Percentiles rank a stretch among this genome's conserved stretches.
These are phyloP conservation scores for Amauroascus verrucosus DNA, from an alignment of 2,329 filamentous ascomycete species.

Conservation along the genomic window DNA sequence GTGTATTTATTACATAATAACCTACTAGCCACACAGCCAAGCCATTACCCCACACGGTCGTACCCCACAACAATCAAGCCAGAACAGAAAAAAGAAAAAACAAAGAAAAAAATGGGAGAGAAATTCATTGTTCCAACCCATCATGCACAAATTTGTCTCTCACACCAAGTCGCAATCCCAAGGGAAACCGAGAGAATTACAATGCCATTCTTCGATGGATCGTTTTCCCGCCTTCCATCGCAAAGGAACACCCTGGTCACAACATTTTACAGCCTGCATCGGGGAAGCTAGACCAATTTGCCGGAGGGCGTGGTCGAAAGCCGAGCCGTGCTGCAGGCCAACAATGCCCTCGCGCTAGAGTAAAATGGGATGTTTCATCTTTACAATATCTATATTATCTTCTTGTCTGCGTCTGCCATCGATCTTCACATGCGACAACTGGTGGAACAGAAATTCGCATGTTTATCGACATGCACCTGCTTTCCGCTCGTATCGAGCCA, in stretches of 20 bases:
- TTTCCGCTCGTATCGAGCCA: no score
- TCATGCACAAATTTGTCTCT: no score
- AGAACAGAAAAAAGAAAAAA: no score
- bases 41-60: no score
- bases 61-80: no score
- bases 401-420: not conserved
- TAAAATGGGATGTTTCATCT: constrained; percentile 2
- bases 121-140: no score
- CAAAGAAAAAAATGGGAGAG: no score
- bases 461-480: no score
- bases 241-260: constrained; percentile 4
- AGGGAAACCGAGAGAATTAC: not conserved
- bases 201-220: not conserved
- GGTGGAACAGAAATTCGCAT: no score
- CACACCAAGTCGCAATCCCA: not conserved
- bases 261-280: not conserved
- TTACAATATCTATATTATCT: not conserved
- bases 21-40: no score
- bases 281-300: constrained; percentile 1
- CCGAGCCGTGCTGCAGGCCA: constrained; percentile 8
- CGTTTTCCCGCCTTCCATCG: constrained; percentile 4
- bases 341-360: not conserved
- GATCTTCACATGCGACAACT: no score
- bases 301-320: not conserved
- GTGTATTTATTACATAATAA: no score